Conservation (phyloP, 352 stramenopile genomes). For the Phytophthora cactorum region DNA sequence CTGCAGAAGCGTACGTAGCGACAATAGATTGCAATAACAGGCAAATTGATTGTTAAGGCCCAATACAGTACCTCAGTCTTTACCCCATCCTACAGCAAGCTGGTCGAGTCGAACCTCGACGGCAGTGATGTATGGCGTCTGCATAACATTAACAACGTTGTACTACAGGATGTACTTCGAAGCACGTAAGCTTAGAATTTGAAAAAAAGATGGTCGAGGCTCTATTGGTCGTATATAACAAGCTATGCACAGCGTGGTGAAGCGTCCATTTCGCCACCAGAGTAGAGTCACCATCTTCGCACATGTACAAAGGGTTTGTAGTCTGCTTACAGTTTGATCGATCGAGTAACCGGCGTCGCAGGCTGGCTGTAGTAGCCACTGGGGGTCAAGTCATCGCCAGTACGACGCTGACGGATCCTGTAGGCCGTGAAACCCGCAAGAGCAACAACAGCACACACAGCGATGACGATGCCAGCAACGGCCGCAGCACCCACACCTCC, state of each 20-base stretch:
- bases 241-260: slow-evolving; percentile 29
- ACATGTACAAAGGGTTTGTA: slow-evolving; percentile 37
- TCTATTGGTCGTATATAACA: slow-evolving; percentile 33
- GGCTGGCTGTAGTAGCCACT: slow-evolving; percentile 38
- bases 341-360: slow-evolving; percentile 20
- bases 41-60: no score
- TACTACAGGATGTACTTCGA: no score
- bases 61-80: no score
- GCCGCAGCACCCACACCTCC: neutral
- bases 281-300: slow-evolving; percentile 27
- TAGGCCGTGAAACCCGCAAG: slow-evolving; percentile 46
- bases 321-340: slow-evolving; percentile 32
- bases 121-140: no score
- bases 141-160: no score
- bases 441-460: slow-evolving; percentile 39
- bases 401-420: slow-evolving; percentile 37
- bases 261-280: slow-evolving; percentile 1
- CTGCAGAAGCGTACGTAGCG: no score
- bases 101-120: no score
- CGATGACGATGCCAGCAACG: slow-evolving; percentile 20
- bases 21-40: no score
- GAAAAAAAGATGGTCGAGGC: slow-evolving; percentile 17
- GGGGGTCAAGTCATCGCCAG: slow-evolving; percentile 24
- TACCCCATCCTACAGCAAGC: no score
- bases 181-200: no score